phyloP scores from a whole-genome alignment of 2,329 filamentous ascomycete species.

The Hypoxylon sp. region DNA sequence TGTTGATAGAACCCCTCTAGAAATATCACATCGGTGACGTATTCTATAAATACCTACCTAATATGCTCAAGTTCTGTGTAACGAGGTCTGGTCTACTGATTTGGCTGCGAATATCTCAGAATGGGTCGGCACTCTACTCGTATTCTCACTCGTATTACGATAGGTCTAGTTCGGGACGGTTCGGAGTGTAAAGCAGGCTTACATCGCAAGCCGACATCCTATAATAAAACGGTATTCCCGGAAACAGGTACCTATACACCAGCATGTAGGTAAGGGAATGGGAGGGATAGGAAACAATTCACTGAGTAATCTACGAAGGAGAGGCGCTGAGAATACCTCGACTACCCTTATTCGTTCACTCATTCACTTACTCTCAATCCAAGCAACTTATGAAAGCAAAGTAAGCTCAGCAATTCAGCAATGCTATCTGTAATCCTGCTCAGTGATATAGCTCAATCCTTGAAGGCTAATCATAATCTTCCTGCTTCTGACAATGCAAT shows the following conservation, averaged over 20 bases:
- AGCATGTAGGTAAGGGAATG: neutral
- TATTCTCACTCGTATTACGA: constrained; percentile 4
- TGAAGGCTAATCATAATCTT: constrained; percentile 28
- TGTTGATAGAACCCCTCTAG: constrained; percentile 12
- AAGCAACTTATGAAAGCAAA: neutral
- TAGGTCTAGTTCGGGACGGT: neutral
- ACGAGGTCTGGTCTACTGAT: neutral
- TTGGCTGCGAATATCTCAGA: neutral
- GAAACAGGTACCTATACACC: neutral
- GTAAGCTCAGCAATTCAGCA: constrained; percentile 19
- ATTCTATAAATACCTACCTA: neutral
- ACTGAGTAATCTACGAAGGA: neutral
- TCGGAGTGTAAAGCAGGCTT: neutral
- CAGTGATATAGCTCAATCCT: constrained; percentile 18
- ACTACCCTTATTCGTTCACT: neutral
- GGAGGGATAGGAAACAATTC: neutral
- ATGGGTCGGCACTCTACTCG: neutral
- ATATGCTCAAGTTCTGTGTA: neutral
- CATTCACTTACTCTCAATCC: neutral
- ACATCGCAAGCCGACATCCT: neutral
- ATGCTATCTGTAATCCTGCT: constrained; percentile 20
- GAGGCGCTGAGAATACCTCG: neutral
- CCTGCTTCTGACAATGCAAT: constrained; percentile 15
- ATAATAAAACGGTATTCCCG: neutral
- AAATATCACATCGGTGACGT: constrained; percentile 7